These are phyloP conservation scores for Fomitopsis palustris DNA, from an alignment of 1,284 basidiomycete species.

Conservation along the genomic window DNA sequence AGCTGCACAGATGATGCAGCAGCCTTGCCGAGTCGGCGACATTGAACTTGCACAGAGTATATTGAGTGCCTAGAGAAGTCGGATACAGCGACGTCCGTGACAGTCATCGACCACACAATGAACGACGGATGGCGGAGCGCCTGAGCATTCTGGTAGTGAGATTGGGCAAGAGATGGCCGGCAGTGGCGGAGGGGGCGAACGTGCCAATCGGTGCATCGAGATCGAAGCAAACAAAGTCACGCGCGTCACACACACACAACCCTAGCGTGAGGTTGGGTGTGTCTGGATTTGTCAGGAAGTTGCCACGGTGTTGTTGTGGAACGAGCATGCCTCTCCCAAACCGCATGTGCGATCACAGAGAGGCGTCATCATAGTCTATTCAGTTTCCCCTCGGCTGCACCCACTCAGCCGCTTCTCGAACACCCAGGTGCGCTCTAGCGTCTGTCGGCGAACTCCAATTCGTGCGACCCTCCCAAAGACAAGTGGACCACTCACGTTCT, in stretches of 20 bases:
- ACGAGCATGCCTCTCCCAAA: neutral
- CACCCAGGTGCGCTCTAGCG: neutral
- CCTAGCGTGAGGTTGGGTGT: neutral
- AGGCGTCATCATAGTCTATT: neutral
- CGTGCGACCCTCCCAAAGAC: neutral
- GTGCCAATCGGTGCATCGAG: neutral
- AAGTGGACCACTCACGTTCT: neutral
- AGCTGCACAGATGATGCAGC: too few species aligned
- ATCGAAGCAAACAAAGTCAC: neutral
- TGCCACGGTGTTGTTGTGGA: neutral
- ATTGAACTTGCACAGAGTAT: too few species aligned
- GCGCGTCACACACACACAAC: neutral
- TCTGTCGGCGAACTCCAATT: neutral
- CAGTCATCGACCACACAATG: neutral
- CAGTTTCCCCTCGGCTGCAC: neutral
- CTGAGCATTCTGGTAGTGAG: neutral
- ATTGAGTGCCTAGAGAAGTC: too few species aligned
- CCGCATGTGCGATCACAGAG: neutral
- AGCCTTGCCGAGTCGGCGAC: too few species aligned
- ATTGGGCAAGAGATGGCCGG: too few species aligned
- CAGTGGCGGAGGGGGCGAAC: neutral
- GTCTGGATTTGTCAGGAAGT: neutral
- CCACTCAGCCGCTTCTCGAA: neutral
- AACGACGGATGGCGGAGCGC: neutral
- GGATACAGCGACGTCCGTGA: neutral